Conservation (phyloP, 306 rosid genomes). For the Lathyrus aphaca region DNA sequence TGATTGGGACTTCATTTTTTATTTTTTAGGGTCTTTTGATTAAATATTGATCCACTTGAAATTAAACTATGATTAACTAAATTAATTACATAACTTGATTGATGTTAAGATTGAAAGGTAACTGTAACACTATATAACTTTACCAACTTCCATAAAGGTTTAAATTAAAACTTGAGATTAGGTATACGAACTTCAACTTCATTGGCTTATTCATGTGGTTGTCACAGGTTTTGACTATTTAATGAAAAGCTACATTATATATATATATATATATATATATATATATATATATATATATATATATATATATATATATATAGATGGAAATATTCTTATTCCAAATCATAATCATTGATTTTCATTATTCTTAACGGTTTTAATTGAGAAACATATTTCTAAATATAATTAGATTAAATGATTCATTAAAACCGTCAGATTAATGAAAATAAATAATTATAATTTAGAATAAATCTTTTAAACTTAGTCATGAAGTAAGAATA, state of each 20-base stretch:
- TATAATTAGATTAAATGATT: no score
- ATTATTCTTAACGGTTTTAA: no score
- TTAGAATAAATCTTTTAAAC: no score
- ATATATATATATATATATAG: no score
- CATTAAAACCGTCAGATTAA: no score
- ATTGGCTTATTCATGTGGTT: conserved; percentile 28
- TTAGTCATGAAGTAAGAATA: no score
- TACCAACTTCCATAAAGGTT: conserved; percentile 33
- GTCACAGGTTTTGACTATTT: conserved; percentile 15
- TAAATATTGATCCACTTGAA: conserved; percentile 21
- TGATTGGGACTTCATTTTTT: conserved; percentile 40
- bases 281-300: no score
- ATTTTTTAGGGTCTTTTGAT: conserved; percentile 11
- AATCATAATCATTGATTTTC: no score
- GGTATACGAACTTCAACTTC: conserved; percentile 9
- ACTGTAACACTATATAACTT: conserved; percentile 21
- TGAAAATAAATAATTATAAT: no score
- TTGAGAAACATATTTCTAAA: no score
- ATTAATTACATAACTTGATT: conserved; percentile 28
- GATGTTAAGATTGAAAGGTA: conserved; percentile 26
- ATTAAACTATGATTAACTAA: background rate
- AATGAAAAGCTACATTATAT: background rate
- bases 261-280: no score
- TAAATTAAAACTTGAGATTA: conserved; percentile 29
- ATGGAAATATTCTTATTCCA: no score